Evolutionary conservation across 306 rosid species (phyloP), one percentile per base, ranked within the genome.

Genomic region (Trifolium subterraneum): DNA sequence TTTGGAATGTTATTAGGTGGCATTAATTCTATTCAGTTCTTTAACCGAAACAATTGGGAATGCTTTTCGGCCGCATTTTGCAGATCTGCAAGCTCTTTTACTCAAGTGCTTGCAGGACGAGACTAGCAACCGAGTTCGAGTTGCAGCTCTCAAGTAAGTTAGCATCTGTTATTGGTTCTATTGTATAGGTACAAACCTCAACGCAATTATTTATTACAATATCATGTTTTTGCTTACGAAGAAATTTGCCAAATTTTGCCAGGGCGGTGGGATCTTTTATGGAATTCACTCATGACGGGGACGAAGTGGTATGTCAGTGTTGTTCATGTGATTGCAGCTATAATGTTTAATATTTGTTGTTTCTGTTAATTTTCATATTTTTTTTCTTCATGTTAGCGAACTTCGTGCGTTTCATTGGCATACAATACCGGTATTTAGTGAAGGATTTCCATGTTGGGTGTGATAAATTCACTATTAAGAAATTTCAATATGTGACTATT

Each of bases 181-280:
- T 75, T 36, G 58, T 73, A 15, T 62, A 15, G 14, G 10, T 52
- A 16, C 25, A 7, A 41, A 54, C 74, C 7, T 13, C 15, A 36
- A 47, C 36, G 39, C 50, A 65, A 52, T 58, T 69, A 3, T 35
- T 64, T 73, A 1, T 23, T 60, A 25, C 39, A 10, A 25, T 66
- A 16, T 70, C 33, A n/a, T 13, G 5, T 70, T 52, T 56, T 76
- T 79, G 58, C 81, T 79, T 33, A 78, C 18, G 35, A 39, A 70
- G 42, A 64, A 13, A 29, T 39, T 16, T 79, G 45, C 64, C 47
- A 80, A 31, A 69, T 71, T 58, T 54, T 88, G 23, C 62, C 86
- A 95, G 99, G 90, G 99, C 99, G 35, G 93, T 92, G 80, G 98
- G 99, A 15, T 95, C 99, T 45, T 95, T 90, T 85, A 80, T 95